phyloP scores from a whole-genome alignment of 2,329 filamentous ascomycete species.

The Fusarium mexicanum region DNA sequence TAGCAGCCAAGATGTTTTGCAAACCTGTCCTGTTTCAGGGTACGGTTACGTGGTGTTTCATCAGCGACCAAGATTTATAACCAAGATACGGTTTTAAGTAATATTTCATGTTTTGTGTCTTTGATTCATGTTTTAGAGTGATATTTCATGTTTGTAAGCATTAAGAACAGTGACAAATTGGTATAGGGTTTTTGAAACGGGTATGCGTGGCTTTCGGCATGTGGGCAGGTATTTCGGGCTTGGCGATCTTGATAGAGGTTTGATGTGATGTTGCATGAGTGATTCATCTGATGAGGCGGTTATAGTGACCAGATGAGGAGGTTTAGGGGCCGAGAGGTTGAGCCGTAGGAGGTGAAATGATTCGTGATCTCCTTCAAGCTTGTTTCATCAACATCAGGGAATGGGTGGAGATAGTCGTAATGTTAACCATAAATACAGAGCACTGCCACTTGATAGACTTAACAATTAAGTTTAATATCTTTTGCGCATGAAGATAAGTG shows the following conservation, averaged over 20 bases:
- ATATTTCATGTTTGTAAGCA: background rate
- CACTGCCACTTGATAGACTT: background rate
- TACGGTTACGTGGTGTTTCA: slow-evolving; percentile 10
- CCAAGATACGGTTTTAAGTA: background rate
- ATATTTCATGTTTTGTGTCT: background rate
- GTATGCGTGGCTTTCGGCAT: background rate
- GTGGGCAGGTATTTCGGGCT: background rate
- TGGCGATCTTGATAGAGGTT: background rate
- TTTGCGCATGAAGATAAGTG: background rate
- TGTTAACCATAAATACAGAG: background rate
- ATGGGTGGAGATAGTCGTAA: background rate
- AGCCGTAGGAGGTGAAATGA: background rate
- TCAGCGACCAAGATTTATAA: background rate
- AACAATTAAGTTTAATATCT: background rate
- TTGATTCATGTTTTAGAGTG: background rate
- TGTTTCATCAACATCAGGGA: background rate
- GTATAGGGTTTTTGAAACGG: background rate
- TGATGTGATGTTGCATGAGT: background rate
- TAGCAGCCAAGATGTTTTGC: slow-evolving; percentile 5
- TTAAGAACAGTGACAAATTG: background rate
- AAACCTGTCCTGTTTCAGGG: slow-evolving; percentile 9
- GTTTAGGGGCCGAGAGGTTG: background rate
- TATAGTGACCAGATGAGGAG: background rate
- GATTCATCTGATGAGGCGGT: background rate
- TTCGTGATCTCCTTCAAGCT: background rate